Base-by-base conservation (phyloP, 345 rosid genomes). In the Eutrema japonicum region DNA sequence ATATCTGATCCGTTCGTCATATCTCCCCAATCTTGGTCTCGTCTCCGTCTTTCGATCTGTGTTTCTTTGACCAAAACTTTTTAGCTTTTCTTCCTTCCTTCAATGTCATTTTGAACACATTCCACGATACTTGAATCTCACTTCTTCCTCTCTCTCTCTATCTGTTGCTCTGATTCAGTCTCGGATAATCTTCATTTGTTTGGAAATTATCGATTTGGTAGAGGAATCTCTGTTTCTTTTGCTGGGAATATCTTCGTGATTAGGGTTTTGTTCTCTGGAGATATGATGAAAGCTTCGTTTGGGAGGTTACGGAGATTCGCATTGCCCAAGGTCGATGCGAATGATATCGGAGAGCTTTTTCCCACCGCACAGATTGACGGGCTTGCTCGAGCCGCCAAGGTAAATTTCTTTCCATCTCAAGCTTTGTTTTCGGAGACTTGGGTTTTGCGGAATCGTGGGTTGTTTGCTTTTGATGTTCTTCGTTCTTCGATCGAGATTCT, bases 311-410 rank as follows among this genome's bases (percentile, higher is more conserved):
- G 84, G 68, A 85, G 86, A 80, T 86, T 89, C 63, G 88, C 90
- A 80, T 88, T 91, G 59, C 91, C 84, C 67, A 87, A 74, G 47
- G 76, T 74, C 79, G 92, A 85, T 72, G 26, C 72, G 48, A 85
- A 71, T 86, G 95, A 88, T 61, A 83, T 87, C 37, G 74, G 75
- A 16, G 95, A 88, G 66, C 60, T 80, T 65, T 70, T 80, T 3
- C 81, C 86, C 54, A 76, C 90, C 0, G 80, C 89, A 49, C 90
- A 84, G 70, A 73, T 89, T 68, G 93, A 89, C 63, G 96, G 83
- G 40, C 96, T 94, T 74, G 87, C 86, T 64, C 87, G 88, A 61
- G 96, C 97, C 52, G 81, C 96, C 9, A 84, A 84, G 97, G 98
- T 91, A 45, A 18, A 33, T 6, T 10, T 3, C 16, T 12, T 1